A percentile compares a stretch with the other conserved stretches of the same genome.
phyloP scores from a whole-genome alignment of 768 basidiomycete genomes.

The Trametes sanguinea region DNA sequence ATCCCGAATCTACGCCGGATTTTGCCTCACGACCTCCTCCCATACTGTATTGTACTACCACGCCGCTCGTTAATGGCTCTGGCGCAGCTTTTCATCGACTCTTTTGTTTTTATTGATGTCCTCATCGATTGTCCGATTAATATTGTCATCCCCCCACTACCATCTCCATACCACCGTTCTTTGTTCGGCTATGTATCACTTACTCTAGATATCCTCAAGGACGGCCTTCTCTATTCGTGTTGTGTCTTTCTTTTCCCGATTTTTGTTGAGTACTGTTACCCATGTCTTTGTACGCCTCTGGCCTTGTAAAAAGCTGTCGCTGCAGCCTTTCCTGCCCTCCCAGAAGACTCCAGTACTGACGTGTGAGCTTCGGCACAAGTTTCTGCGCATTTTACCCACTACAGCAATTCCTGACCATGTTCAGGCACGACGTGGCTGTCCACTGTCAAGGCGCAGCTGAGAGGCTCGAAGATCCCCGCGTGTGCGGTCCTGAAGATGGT shows the following conservation, averaged over 20 bases:
- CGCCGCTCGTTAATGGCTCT: conserved; percentile 14
- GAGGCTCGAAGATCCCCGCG: no score
- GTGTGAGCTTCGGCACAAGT: no score
- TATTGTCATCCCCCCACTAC: not conserved
- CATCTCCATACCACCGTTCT: not conserved
- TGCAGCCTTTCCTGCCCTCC: not conserved
- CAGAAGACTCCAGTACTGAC: no score
- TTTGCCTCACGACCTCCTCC: conserved; percentile 1
- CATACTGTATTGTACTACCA: conserved; percentile 10
- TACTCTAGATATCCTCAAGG: conserved; percentile 17
- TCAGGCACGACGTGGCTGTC: no score
- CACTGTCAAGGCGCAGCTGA: no score
- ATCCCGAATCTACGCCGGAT: not conserved
- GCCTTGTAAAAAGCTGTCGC: conserved; percentile 9
- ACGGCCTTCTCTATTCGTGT: not conserved
- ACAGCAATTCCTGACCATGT: no score
- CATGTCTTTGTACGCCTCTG: conserved; percentile 9
- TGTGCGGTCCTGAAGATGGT: no score
- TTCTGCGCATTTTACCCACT: not conserved
- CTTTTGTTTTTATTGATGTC: not conserved
- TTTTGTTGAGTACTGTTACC: conserved; percentile 8
- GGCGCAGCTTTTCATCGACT: conserved; percentile 1
- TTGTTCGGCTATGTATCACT: conserved; percentile 11
- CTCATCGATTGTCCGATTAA: not conserved
- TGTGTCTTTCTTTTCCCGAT: not conserved